A percentile compares a stretch with the other conserved stretches of the same genome.
These are phyloP conservation scores for Eruca vesicaria DNA, from an alignment of 441 rosid genomes.

Conservation along the genomic window DNA sequence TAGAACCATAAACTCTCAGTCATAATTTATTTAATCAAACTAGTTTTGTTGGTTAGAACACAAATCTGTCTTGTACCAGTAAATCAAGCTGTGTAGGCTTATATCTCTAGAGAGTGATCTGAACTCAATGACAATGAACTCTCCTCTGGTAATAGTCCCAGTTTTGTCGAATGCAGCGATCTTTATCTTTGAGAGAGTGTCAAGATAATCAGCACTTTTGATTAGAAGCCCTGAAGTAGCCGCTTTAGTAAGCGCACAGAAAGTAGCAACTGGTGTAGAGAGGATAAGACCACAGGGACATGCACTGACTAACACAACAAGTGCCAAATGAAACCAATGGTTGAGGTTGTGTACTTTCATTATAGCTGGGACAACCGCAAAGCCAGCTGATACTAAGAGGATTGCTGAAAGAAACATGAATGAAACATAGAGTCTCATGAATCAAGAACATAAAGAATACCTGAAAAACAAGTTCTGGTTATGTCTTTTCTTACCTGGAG, in stretches of 20 bases:
- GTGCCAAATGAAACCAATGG: conserved; percentile 70
- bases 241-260: conserved; percentile 84
- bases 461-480: conserved; percentile 3
- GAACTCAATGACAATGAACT: too few species aligned
- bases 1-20: not conserved
- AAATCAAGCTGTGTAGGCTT: conserved; percentile 48
- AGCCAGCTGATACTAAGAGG: conserved; percentile 46
- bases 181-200: conserved; percentile 69
- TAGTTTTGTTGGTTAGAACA: not conserved
- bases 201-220: conserved; percentile 82
- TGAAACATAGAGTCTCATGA: not conserved
- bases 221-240: conserved; percentile 79
- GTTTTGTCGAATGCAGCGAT: conserved; percentile 83
- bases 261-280: conserved; percentile 89
- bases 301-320: conserved; percentile 83
- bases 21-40: not conserved
- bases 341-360: conserved; percentile 40
- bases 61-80: conserved; percentile 49
- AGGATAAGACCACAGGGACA: conserved; percentile 90
- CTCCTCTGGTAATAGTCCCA: conserved; percentile 86
- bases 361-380: conserved; percentile 59
- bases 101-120: conserved; percentile 45
- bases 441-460: not conserved
- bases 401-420: conserved; percentile 55
- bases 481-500: conserved; percentile 57